These are phyloP conservation scores for Backusella tarrabulga DNA, from an alignment of 192 early-diverging fungal genomes.

Conservation along the genomic window DNA sequence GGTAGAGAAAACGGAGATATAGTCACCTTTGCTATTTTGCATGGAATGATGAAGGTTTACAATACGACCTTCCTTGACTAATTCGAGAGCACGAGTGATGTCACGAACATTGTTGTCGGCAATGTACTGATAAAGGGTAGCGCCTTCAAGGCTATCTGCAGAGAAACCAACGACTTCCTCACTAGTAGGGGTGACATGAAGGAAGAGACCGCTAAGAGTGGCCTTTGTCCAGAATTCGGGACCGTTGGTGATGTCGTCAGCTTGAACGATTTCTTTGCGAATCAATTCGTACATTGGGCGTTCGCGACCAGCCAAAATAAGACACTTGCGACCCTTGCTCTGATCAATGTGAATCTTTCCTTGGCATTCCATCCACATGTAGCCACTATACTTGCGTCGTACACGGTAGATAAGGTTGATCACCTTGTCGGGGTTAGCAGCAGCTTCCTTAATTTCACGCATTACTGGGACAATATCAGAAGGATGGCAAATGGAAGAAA, in stretches of 20 bases:
- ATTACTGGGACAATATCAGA: conserved; percentile 63
- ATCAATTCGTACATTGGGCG: conserved; percentile 39
- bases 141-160: conserved; percentile 33
- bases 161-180: conserved; percentile 22
- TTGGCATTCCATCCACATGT: conserved; percentile 62
- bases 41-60: conserved; percentile 36
- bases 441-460: conserved; percentile 54
- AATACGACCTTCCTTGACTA: conserved; percentile 19
- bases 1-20: conserved; percentile 33
- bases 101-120: conserved; percentile 34
- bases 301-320: conserved; percentile 61
- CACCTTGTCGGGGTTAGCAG: conserved; percentile 28
- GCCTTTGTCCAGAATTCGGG: conserved; percentile 63
- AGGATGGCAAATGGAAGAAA: conserved; percentile 64
- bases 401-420: conserved; percentile 61
- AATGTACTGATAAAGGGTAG: conserved; percentile 40
- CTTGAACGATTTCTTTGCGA: neutral
- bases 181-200: conserved; percentile 38
- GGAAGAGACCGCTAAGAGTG: conserved; percentile 51
- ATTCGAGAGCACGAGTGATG: conserved; percentile 29
- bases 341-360: conserved; percentile 62
- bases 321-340: conserved; percentile 63
- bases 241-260: neutral
- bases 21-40: conserved; percentile 39
- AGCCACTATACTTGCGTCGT: conserved; percentile 50